A percentile compares a stretch with the other conserved stretches of the same genome.
Evolutionary conservation across 1,284 basidiomycete genomes (phyloP).

Genomic region (Cryptococcus hybrid): DNA sequence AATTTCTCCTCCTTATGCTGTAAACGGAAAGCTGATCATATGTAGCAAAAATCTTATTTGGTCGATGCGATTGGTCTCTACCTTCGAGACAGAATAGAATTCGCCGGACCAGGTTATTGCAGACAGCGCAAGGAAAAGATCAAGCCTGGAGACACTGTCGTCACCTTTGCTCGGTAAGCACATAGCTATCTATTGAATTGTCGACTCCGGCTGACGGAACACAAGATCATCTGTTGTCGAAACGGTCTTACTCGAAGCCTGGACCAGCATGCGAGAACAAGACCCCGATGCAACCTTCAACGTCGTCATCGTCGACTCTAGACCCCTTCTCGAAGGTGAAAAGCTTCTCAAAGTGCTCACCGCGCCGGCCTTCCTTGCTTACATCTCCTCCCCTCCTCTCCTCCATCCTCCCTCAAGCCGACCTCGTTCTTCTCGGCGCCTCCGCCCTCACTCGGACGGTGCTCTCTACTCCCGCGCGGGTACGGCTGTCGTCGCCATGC

Average conservation of each 20-base stretch:
- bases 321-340: conserved; percentile 90
- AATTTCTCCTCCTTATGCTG: neutral
- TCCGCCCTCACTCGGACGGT: conserved; percentile 95
- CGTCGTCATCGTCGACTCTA: conserved; percentile 91
- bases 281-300: conserved; percentile 71
- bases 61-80: conserved; percentile 89
- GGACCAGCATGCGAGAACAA: conserved; percentile 53
- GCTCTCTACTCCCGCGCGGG: conserved; percentile 92
- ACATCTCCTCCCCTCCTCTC: conserved; percentile 86
- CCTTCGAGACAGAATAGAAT: conserved; percentile 87
- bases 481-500: conserved; percentile 94
- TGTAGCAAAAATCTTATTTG: conserved; percentile 80
- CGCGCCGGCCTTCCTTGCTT: conserved; percentile 77
- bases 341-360: conserved; percentile 70
- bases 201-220: neutral
- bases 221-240: conserved; percentile 89
- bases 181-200: neutral
- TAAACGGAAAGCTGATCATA: neutral
- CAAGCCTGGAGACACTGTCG: conserved; percentile 84
- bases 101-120: conserved; percentile 95
- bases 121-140: conserved; percentile 87
- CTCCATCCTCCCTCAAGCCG: conserved; percentile 72
- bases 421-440: conserved; percentile 85
- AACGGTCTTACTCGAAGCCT: conserved; percentile 78
- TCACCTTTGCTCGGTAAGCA: conserved; percentile 83